Evolutionary conservation across 306 rosid species (phyloP), one percentile per base, ranked within the genome.

Genomic region (Sphenostylis stenocarpa): DNA sequence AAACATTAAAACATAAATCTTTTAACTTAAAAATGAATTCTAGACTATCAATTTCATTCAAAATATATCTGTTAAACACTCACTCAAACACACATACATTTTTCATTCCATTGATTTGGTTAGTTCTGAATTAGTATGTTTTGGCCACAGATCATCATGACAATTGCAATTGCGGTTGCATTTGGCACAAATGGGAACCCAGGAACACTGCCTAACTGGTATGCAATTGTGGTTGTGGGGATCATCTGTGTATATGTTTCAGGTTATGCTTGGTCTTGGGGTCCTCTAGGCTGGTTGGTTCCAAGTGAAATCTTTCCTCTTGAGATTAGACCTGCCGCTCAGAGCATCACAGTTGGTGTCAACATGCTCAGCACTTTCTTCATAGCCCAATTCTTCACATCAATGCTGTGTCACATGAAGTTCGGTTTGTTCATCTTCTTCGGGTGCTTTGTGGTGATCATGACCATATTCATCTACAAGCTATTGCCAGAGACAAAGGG

Each of bases 241-340:
- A 52, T 87, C 6, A 91, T 91, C 2, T 91, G 97, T n/a, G 5
- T 75, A 0, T 88, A 87, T 14, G 92, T 89, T 7, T 70, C 91
- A 0, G 93, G 90, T 34, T 93, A 41, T 15, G 97, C 92, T 0
- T 93, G 96, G 95, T 91, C 95, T 1, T 93, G 97, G 98, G 98
- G 97, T 4, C 97, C 97, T 63, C 79, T 93, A 1, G 96, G 93
- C 0, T 93, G 98, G 97, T 72, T 93, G 61, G 96, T 88, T 6
- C 97, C 95, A 0, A 93, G 97, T 72, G 97, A 90, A 64, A 87
- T 92, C 23, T 88, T 88, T 36, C 82, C 96, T 2, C 86, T 90
- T 0, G 96, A 92, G 79, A 81, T 92, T 2, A 66, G 94, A 31
- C 73, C 97, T 0, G 93, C 97, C 1, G 89, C 88, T 56, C 92